phyloP scores from a whole-genome alignment of 306 rosid species.

The Lupinus albus region DNA sequence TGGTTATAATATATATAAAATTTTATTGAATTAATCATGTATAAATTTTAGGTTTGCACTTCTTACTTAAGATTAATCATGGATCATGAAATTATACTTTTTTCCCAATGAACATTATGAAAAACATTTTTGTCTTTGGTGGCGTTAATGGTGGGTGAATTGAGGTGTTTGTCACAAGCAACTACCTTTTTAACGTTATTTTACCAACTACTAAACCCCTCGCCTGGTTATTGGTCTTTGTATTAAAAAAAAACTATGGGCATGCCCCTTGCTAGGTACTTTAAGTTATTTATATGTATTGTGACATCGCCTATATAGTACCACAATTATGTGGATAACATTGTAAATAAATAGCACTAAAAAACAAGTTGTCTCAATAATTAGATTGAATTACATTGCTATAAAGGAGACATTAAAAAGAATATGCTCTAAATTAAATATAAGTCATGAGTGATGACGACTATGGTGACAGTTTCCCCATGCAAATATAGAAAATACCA shows the following conservation, averaged over 20 bases:
- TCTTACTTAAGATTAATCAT: too few species aligned
- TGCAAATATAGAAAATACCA: constrained; percentile 45
- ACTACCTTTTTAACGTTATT: constrained; percentile 17
- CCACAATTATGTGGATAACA: background rate
- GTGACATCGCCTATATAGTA: constrained; percentile 8
- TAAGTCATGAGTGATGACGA: constrained; percentile 24
- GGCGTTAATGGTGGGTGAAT: constrained; percentile 27
- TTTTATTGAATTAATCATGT: too few species aligned
- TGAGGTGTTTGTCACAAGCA: constrained; percentile 38
- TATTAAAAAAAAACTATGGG: constrained; percentile 11
- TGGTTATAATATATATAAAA: too few species aligned
- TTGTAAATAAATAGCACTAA: background rate
- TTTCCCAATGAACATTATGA: background rate
- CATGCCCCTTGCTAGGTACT: background rate
- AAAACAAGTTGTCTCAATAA: constrained; percentile 30
- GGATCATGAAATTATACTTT: background rate
- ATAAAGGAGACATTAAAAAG: constrained; percentile 30
- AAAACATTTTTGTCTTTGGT: background rate
- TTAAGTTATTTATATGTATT: constrained; percentile 14
- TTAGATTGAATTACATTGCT: constrained; percentile 8
- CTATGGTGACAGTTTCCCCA: constrained; percentile 39
- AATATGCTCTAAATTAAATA: constrained; percentile 45
- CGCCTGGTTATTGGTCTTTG: constrained; percentile 23
- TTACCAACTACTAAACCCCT: constrained; percentile 29
- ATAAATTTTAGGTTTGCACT: background rate